phyloP scores from a whole-genome alignment of 1,284 basidiomycete species.

The Irpex sp. region DNA sequence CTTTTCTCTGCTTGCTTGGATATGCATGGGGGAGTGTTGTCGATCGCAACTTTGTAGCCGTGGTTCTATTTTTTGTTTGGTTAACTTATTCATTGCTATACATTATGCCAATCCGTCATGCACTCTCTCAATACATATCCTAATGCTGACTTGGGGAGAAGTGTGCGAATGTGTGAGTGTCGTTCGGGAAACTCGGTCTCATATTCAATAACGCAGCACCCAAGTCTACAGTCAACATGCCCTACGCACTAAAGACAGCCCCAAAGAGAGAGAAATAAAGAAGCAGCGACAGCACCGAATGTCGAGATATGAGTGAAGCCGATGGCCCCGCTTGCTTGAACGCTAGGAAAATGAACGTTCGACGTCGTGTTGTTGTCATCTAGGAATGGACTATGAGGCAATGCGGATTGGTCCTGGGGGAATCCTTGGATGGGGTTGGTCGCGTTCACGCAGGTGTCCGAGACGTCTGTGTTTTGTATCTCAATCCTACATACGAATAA shows the following conservation, averaged over 20 bases:
- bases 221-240: no score
- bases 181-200: no score
- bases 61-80: background rate
- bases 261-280: background rate
- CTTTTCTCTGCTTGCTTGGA: no score
- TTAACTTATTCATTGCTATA: background rate
- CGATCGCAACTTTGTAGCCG: background rate
- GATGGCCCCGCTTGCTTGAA: conserved; percentile 9
- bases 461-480: conserved; percentile 33
- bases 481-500: conserved; percentile 23
- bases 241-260: background rate
- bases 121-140: background rate
- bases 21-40: background rate
- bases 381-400: conserved; percentile 25
- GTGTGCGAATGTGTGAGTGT: background rate
- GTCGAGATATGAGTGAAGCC: background rate
- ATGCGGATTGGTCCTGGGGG: conserved; percentile 31
- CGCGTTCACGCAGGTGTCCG: conserved; percentile 30
- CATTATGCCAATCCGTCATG: background rate
- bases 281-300: background rate
- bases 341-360: conserved; percentile 19
- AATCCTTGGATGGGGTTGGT: conserved; percentile 34
- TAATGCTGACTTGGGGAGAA: background rate
- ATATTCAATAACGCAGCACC: no score
- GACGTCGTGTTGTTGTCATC: conserved; percentile 17